Percentiles rank a stretch among this genome's conserved stretches.
Conservation (phyloP, 140 eudicot genomes). For the Erigeron philadelphicus region DNA sequence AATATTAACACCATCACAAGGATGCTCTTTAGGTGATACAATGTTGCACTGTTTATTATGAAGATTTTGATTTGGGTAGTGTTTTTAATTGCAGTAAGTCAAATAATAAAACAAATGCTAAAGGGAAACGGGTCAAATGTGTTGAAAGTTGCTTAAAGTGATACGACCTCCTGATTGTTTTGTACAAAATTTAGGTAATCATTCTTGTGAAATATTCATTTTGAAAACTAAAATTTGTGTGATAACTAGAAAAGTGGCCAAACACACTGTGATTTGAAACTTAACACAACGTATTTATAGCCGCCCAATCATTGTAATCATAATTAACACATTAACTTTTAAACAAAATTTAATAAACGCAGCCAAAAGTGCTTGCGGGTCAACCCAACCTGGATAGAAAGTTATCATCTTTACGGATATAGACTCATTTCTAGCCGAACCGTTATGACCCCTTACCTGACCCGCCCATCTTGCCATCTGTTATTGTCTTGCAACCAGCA, state of each 20-base stretch:
- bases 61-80: neutral
- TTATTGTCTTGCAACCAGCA: neutral
- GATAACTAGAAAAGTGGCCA: too few relatives aligned
- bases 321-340: neutral
- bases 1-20: constrained; percentile 14
- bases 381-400: neutral
- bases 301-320: neutral
- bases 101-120: neutral
- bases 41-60: too few relatives aligned
- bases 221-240: too few relatives aligned
- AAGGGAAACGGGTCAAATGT: neutral
- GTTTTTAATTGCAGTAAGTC: neutral
- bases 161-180: neutral
- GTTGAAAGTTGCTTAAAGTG: neutral
- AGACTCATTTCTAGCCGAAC: neutral
- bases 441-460: neutral
- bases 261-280: too few relatives aligned
- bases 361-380: neutral
- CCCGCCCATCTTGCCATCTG: neutral
- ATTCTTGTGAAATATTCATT: too few relatives aligned
- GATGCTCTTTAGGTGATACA: neutral
- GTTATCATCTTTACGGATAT: neutral
- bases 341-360: neutral
- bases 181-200: neutral
- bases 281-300: too few relatives aligned